phyloP scores from a whole-genome alignment of 805 yeast genomes.

The Yarrowia bubula region DNA sequence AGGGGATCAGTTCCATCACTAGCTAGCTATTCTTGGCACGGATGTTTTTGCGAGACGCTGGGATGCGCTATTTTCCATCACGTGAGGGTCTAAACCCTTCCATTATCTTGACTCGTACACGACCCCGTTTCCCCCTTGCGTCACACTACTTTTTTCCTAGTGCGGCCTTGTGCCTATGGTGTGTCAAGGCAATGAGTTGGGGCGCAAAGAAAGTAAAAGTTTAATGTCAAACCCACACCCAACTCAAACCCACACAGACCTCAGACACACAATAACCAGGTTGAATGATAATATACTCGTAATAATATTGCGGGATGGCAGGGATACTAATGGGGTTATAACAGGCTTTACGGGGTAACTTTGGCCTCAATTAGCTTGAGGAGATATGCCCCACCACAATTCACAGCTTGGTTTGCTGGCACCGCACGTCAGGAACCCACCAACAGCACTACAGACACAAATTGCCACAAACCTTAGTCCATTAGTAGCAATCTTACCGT shows the following conservation, averaged over 20 bases:
- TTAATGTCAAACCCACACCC: not conserved
- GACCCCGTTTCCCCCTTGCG: slow-evolving; percentile 11
- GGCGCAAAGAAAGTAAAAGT: not conserved
- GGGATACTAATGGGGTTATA: not conserved
- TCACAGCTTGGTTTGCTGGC: too few relatives aligned
- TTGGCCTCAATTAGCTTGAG: not conserved
- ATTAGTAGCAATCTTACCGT: not conserved
- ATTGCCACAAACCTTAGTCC: not conserved
- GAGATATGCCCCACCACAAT: too few relatives aligned
- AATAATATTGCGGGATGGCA: not conserved
- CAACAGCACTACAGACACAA: not conserved
- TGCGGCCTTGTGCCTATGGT: not conserved
- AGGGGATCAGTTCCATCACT: too few relatives aligned
- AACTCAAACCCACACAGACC: not conserved
- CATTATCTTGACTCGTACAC: not conserved
- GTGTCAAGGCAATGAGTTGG: not conserved
- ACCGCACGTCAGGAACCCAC: not conserved
- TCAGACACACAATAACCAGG: not conserved
- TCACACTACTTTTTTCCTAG: slow-evolving; percentile 17
- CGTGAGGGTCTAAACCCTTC: not conserved
- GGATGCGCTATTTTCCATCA: not conserved
- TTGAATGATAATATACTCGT: not conserved
- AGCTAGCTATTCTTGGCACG: not conserved
- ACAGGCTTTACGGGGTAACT: not conserved
- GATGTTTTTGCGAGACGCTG: too few relatives aligned